Evolutionary conservation across 1,284 basidiomycete genomes (phyloP), one percentile per base, ranked within the genome.

Genomic region (Boletus mariae): DNA sequence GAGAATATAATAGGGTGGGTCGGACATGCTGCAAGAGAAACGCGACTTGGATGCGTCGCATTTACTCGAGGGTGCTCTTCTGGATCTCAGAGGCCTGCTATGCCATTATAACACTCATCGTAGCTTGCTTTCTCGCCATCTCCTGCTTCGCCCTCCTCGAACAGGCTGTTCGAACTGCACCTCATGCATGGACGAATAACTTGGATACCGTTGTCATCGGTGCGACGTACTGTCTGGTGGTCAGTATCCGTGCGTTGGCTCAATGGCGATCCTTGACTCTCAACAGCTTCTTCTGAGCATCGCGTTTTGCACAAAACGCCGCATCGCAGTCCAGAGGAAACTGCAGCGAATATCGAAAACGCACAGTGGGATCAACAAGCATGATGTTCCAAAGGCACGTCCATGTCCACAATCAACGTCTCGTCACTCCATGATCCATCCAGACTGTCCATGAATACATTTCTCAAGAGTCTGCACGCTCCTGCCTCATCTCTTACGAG

Each of bases 391-490:
- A n/a, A 80, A 84, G 64, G 90, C 87, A 55, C 52, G 81, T 73
- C n/a, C 51, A 38, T 40, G 37, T 34, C 32, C 10, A 32, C 41
- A 26, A 26, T 17, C 20, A 52, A 8, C 40, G 35, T 45, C 25
- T 37, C 47, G 26, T 46, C 45, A 13, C 34, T 52, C 51, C 25
- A 61, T 26, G n/a, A 41, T 15, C 23, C 46, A 35, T 35, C 51
- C 59, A 93, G 90, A 71, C 77, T 26, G 88, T 93, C 8, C 80
- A 86, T 58, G 75, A 80, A 52, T 89, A 88, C 63, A 82, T 94
- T 55, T 76, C 80, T 56, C 85, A 87, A 59, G 92, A 94, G 64
- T 92, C 90, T 67, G 80, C 84, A 5, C 82, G 92, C 17, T 78
- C 87, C 25, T 89, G 89, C 60, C 75, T 92, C 42, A 80, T 93